Conservation (phyloP, 352 stramenopile species). For the Elongisporangium anandrum region DNA sequence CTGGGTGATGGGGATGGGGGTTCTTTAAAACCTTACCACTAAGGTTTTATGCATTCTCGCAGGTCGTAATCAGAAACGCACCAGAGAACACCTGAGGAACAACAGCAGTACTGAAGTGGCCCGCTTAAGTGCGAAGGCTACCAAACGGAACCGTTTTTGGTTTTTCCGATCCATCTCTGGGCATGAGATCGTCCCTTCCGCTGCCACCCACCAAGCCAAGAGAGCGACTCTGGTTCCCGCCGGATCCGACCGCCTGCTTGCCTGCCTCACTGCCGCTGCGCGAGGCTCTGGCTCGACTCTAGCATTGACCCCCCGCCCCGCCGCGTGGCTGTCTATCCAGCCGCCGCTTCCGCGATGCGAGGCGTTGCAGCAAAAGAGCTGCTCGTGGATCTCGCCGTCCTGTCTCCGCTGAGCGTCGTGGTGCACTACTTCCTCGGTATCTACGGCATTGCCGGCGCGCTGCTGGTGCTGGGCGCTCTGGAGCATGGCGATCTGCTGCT, state of each 20-base stretch:
- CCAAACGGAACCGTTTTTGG: not conserved
- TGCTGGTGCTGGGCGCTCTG: slow-evolving; percentile 29
- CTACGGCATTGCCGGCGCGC: slow-evolving; percentile 34
- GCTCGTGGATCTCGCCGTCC: slow-evolving; percentile 53
- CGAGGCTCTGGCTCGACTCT: not conserved
- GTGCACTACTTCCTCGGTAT: slow-evolving; percentile 65
- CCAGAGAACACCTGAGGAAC: not conserved
- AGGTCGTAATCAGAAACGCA: not conserved
- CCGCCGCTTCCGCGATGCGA: not conserved
- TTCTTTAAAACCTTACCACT: not conserved
- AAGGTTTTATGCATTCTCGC: not conserved
- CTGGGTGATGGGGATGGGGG: not conserved
- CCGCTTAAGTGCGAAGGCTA: not conserved
- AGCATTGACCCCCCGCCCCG: not conserved
- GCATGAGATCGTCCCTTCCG: not conserved
- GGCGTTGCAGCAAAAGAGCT: slow-evolving; percentile 14
- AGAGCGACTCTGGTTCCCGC: not conserved
- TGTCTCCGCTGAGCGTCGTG: slow-evolving; percentile 49
- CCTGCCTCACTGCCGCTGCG: not conserved
- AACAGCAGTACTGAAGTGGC: not conserved
- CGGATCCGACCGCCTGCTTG: not conserved
- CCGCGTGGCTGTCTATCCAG: not conserved
- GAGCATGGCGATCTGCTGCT: slow-evolving; percentile 26
- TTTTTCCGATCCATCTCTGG: not conserved
- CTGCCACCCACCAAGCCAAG: not conserved